phyloP scores from a whole-genome alignment of 225 moss, liverwort and hornwort species.

The Sphagnum tenellum region DNA sequence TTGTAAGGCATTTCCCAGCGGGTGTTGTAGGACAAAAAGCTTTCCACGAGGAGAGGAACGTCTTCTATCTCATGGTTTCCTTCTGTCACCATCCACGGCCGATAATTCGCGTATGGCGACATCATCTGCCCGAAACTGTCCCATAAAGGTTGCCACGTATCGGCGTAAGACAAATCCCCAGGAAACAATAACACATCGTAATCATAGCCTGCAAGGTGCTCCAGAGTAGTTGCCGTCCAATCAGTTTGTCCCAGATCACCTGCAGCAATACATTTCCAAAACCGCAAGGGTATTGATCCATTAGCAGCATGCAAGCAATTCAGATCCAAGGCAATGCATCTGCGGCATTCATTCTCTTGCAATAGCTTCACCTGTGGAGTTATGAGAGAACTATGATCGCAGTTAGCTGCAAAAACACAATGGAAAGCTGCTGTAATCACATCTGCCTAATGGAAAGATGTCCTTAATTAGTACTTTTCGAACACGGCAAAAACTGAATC shows the following conservation, averaged over 20 bases:
- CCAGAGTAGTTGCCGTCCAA: conserved; percentile 69
- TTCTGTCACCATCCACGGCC: conserved; percentile 86
- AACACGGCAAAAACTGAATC: too few relatives aligned
- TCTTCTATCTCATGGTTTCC: conserved; percentile 80
- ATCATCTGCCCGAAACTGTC: conserved; percentile 81
- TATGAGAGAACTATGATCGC: too few relatives aligned
- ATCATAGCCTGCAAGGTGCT: conserved; percentile 43
- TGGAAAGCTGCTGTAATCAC: too few relatives aligned
- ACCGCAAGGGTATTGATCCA: too few relatives aligned
- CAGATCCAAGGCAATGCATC: too few relatives aligned
- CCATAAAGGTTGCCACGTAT: conserved; percentile 87
- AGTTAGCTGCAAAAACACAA: too few relatives aligned
- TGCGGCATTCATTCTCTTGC: too few relatives aligned
- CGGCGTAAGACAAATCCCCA: conserved; percentile 83
- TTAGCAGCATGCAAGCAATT: too few relatives aligned
- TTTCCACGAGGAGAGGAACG: conserved; percentile 41
- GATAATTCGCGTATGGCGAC: conserved; percentile 58
- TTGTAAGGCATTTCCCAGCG: conserved; percentile 80
- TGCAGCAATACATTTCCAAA: conserved; percentile 23
- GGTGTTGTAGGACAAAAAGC: conserved; percentile 69
- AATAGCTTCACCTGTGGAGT: too few relatives aligned
- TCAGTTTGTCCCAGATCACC: conserved; percentile 83
- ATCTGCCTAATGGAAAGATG: too few relatives aligned
- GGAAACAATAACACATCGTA: conserved; percentile 62
- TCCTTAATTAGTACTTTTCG: too few relatives aligned